Conservation (phyloP, 2,329 filamentous ascomycete genomes). For the Claviceps humidiphila region DNA sequence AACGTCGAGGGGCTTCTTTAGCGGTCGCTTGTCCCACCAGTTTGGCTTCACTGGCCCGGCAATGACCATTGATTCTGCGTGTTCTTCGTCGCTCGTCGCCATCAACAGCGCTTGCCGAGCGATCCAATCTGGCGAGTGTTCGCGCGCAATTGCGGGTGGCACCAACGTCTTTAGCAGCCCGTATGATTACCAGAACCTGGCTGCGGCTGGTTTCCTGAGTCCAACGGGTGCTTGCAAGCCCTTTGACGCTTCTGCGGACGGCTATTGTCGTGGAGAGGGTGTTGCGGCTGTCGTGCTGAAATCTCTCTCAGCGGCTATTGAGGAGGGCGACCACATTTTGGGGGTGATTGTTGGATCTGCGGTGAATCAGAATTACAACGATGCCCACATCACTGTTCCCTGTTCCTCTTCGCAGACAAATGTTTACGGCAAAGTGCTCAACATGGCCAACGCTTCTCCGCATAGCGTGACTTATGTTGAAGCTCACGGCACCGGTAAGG, state of each 20-base stretch:
- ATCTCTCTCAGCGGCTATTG: conserved; percentile 60
- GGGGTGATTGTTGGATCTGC: conserved; percentile 61
- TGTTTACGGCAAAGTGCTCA: conserved; percentile 28
- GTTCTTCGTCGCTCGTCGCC: conserved; percentile 3
- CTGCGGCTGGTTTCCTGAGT: conserved; percentile 28
- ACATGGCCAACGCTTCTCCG: background rate
- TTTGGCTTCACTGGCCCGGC: conserved; percentile 5
- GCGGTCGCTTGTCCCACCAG: conserved; percentile 4
- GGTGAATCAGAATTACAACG: conserved; percentile 71
- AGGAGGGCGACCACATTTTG: conserved; percentile 62
- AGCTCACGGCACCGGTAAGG: conserved; percentile 66
- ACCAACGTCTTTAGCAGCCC: conserved; percentile 33
- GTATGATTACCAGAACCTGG: conserved; percentile 12
- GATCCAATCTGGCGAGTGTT: conserved; percentile 32
- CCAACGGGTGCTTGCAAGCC: conserved; percentile 5
- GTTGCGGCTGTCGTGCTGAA: conserved; percentile 66
- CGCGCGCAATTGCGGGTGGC: conserved; percentile 51
- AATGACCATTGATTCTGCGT: conserved; percentile 6
- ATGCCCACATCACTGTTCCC: conserved; percentile 73
- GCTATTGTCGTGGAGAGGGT: conserved; percentile 69
- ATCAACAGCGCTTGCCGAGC: conserved; percentile 2
- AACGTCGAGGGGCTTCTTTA: background rate
- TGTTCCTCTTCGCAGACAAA: conserved; percentile 63
- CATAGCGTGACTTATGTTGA: conserved; percentile 27
- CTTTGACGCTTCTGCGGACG: conserved; percentile 42